A percentile compares a stretch with the other conserved stretches of the same genome.
phyloP scores from a whole-genome alignment of 169 alveolate species.

The Cryptosporidium bovis region DNA sequence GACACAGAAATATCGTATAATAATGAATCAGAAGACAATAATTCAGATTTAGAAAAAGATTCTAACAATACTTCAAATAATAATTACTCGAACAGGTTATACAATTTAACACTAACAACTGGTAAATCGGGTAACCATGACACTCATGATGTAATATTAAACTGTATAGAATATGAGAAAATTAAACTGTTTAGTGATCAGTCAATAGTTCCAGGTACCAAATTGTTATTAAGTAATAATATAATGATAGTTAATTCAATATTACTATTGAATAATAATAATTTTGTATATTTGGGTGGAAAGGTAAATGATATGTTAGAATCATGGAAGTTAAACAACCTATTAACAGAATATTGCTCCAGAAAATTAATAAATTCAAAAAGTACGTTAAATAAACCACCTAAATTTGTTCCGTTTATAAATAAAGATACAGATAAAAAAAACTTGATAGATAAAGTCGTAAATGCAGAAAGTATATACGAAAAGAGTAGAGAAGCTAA shows the following conservation, averaged over 20 bases:
- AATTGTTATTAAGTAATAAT: conserved; percentile 12
- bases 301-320: conserved; percentile 44
- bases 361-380: conserved; percentile 24
- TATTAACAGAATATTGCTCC: conserved; percentile 19
- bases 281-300: conserved; percentile 41
- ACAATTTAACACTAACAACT: conserved; percentile 48
- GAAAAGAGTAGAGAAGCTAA: conserved; percentile 10
- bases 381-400: conserved; percentile 38
- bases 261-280: conserved; percentile 19
- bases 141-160: conserved; percentile 11
- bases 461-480: conserved; percentile 27
- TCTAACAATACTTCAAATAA: background rate
- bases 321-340: conserved; percentile 45
- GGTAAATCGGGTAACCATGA: background rate
- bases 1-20: background rate
- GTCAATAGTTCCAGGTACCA: conserved; percentile 40
- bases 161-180: conserved; percentile 57
- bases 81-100: conserved; percentile 10
- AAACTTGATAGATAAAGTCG: conserved; percentile 22
- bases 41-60: conserved; percentile 1
- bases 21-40: background rate
- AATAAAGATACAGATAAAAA: conserved; percentile 20
- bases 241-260: conserved; percentile 21
- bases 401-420: conserved; percentile 41
- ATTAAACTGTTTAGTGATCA: background rate